Conservation (phyloP, 2,329 filamentous ascomycete genomes). For the Phaeosphaeria sp. region DNA sequence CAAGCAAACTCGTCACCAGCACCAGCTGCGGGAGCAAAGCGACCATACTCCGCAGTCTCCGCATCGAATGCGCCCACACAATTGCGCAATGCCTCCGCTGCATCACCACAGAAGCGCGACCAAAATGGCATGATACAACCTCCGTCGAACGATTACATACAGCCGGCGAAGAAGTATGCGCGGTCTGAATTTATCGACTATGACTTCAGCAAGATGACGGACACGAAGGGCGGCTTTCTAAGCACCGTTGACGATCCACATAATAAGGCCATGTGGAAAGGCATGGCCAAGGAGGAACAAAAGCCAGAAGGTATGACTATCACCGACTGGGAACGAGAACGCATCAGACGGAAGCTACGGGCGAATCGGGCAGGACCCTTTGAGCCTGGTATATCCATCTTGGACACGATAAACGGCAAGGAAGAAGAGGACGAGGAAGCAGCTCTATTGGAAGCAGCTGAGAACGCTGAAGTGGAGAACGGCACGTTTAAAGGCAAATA, state of each 20-base stretch:
- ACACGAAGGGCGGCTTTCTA: constrained; percentile 95
- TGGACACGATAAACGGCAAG: constrained; percentile 58
- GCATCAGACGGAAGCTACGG: constrained; percentile 74
- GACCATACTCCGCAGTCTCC: constrained; percentile 70
- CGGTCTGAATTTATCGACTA: constrained; percentile 86
- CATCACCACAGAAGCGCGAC: constrained; percentile 44
- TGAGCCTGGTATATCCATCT: constrained; percentile 83
- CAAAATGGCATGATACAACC: constrained; percentile 45
- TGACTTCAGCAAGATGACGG: constrained; percentile 96
- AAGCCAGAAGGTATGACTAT: constrained; percentile 88
- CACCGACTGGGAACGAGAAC: constrained; percentile 87
- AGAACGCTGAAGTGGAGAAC: constrained; percentile 50
- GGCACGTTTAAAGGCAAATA: constrained; percentile 42
- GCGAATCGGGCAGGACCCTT: constrained; percentile 80
- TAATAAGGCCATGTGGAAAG: constrained; percentile 71
- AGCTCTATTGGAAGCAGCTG: constrained; percentile 38
- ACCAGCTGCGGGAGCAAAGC: constrained; percentile 68
- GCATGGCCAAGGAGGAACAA: constrained; percentile 57
- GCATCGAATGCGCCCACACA: constrained; percentile 60
- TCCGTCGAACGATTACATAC: constrained; percentile 61
- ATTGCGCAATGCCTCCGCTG: constrained; percentile 69
- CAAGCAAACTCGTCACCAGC: constrained; percentile 32
- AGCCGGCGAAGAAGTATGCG: constrained; percentile 84
- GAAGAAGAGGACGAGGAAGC: constrained; percentile 40
- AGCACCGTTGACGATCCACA: constrained; percentile 89